Evolutionary conservation across 225 moss, liverwort and hornwort species (phyloP).

Genomic region (Neckera pumila): DNA sequence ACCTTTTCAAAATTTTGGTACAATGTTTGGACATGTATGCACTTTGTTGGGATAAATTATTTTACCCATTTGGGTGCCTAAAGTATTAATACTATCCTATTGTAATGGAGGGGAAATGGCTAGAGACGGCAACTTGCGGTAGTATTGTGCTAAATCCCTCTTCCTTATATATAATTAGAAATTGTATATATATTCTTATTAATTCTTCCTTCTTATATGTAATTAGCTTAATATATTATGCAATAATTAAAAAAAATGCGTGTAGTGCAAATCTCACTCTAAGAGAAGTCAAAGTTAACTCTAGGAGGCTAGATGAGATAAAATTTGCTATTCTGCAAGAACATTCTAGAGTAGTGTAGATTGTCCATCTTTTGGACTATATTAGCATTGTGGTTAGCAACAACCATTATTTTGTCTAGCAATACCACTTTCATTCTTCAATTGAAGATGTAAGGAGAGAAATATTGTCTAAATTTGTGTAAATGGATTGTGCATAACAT

Average conservation of each 20-base stretch:
- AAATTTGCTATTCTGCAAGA: not conserved
- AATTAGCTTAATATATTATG: not conserved
- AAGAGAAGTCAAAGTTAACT: not conserved
- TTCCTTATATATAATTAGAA: no score
- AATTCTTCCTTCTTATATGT: no score
- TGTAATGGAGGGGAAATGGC: not conserved
- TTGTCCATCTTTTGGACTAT: not conserved
- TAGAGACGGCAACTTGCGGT: not conserved
- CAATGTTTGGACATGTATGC: no score
- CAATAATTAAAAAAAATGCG: not conserved
- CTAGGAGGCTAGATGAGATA: fast-evolving
- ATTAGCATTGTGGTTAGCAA: not conserved
- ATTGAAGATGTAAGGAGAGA: not conserved
- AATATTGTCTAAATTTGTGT: not conserved
- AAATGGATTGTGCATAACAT: not conserved
- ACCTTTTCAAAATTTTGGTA: not conserved
- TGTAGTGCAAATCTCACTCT: no score
- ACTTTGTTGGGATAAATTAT: not conserved
- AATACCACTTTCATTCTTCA: not conserved
- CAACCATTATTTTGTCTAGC: not conserved
- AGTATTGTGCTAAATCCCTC: not conserved
- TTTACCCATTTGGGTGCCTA: fast-evolving
- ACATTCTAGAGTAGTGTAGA: no score
- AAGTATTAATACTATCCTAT: not conserved
- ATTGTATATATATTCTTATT: no score